Evolutionary conservation across 2,329 filamentous ascomycete species (phyloP), one percentile per base, ranked within the genome.

Genomic region (Diaporthe capsici): DNA sequence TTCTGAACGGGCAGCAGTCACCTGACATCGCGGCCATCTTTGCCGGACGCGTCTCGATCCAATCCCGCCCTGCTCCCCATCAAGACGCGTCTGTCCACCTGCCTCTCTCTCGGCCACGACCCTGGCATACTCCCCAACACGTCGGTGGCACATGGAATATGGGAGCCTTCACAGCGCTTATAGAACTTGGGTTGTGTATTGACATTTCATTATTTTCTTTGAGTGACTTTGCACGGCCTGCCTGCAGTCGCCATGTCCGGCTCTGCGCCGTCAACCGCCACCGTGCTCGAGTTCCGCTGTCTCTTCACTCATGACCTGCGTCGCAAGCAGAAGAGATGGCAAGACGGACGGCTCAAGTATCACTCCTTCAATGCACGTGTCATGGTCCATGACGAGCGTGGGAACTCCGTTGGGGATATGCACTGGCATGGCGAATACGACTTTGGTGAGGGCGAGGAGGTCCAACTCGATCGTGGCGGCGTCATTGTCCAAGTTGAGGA

Each of bases 321-420:
- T 71, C 92, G 94, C 74, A 98, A 98, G 85, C 92, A 95, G 79
- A 98, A 98, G 83, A 89, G 94, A 76, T 98, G 96, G 96, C 95
- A 98, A 81, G 96, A 98, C 92, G 96, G 96, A 49, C 92, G 92
- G 71, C 90, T 98, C 77, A 94, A 93, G 78, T 98, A 93, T 78
- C 96, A 98, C 82, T 93, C 94, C 0, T 98, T 98, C 90, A 98
- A 98, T 86, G 94, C 92, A 81, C 92, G 95, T 6, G 87, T 97
- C 76, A 97, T 98, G 94, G 94, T 97, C 9, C 96, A 97, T 80
- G 95, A 98, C 82, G 92, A 94, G 63, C 87, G 90, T 3, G 92
- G 94, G 0, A 95, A 96, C 82, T 95, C 93, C 78, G 89, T 98
- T 39, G 96, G 95, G 4, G 96, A 98, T 82, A 91, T 92, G 44